Evolutionary conservation across 495 filamentous ascomycete genomes (phyloP), one percentile per base, ranked within the genome.

Genomic region (Monascus purpureus): DNA sequence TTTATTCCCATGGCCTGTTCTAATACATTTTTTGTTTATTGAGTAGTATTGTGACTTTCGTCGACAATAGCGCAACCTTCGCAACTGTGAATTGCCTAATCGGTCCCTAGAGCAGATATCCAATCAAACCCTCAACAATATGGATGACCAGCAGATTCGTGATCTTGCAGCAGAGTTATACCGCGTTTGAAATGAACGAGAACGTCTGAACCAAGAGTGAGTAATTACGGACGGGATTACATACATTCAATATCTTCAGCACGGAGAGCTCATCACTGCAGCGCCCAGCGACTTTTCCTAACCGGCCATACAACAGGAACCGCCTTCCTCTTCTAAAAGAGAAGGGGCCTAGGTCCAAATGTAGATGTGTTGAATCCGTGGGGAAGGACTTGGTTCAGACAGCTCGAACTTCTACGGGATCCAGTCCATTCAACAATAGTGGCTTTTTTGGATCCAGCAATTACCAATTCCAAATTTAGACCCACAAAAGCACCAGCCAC

Each of bases 11-110:
- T 8, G 24, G 3, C 12, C 23, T 38, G 24, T 20, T 13, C n/a
- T 18, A 6, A 28, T 26, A 1, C 4, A 11, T 28, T 13, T 11
- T 8, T 23, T 13, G 8, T 13, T 35, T 13, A 13, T 14, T 5
- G 6, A 78, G 76, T 66, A 71, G 41, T 66, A 45, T 75, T 32
- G 61, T 68, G 38, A 63, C 59, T 0, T 77, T 82, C 43, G 49
- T 75, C n/a, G 72, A 82, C 23, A 70, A 79, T 26, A 39, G 80
- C 16, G 58, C 67, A 11, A 63, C 61, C 3, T 55, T 75, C 24
- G 75, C 65, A 2, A 67, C 77, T 19, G 75, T 80, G 31, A 56
- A 61, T 17, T 70, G 69, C 43, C 59, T 80, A 24, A 49, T 80
- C 6, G 6, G 3, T 2, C 48, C 16, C 41, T 61, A 0, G 29